phyloP scores from a whole-genome alignment of 2,329 filamentous ascomycete genomes.

The Paraphoma chrysanthemicola region DNA sequence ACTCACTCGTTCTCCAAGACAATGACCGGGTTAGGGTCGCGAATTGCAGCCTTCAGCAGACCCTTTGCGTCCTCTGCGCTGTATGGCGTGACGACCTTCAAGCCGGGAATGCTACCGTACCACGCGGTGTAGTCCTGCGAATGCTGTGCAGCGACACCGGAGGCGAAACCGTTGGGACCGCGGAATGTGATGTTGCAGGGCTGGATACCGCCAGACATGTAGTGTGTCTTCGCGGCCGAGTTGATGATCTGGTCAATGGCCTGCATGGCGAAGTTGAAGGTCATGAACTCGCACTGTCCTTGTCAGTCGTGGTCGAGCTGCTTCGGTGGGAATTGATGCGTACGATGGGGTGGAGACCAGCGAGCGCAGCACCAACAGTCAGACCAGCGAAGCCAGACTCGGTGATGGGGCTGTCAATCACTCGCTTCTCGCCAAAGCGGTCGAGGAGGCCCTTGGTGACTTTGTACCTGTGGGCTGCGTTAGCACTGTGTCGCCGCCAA shows the following conservation, averaged over 20 bases:
- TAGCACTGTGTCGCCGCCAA: conserved; percentile 36
- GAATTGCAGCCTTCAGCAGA: conserved; percentile 95
- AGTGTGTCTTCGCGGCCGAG: conserved; percentile 97
- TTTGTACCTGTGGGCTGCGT: conserved; percentile 74
- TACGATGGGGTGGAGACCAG: conserved; percentile 91
- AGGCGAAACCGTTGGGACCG: conserved; percentile 95
- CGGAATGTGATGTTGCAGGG: conserved; percentile 99
- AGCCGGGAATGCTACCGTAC: conserved; percentile 97
- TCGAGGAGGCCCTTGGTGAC: conserved; percentile 97
- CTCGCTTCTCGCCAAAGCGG: conserved; percentile 94
- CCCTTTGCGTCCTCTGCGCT: conserved; percentile 98
- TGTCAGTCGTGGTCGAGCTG: conserved; percentile 17
- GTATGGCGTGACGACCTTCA: conserved; percentile 97
- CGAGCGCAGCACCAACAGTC: conserved; percentile 91
- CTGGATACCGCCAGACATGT: conserved; percentile 99
- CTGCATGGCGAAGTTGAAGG: conserved; percentile 99
- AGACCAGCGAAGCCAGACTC: conserved; percentile 95
- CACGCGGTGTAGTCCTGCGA: conserved; percentile 98
- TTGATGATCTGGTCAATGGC: conserved; percentile 99
- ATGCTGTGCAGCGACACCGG: conserved; percentile 96
- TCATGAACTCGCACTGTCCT: conserved; percentile 96
- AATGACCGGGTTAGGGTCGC: conserved; percentile 96
- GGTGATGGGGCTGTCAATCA: conserved; percentile 98
- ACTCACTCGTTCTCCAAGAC: conserved; percentile 62
- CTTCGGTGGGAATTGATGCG: conserved; percentile 45